These are phyloP conservation scores for Paramecium octaurelia DNA, from an alignment of 73 alveolate species.

Conservation along the genomic window DNA sequence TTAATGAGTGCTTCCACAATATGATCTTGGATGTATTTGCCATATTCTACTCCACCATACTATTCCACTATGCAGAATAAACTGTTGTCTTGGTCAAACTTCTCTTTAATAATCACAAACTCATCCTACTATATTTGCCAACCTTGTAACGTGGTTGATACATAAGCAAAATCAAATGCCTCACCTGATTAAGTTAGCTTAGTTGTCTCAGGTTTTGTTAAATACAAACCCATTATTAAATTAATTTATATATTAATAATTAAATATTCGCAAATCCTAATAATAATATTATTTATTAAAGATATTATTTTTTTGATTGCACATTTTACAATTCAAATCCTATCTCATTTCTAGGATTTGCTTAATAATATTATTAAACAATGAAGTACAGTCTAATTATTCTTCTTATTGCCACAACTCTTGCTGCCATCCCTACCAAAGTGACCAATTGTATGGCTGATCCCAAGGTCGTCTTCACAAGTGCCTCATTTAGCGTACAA, in stretches of 20 bases:
- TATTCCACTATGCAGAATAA: background rate
- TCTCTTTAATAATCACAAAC: background rate
- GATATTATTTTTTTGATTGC: background rate
- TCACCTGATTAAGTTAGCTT: background rate
- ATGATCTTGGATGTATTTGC: background rate
- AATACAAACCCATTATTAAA: background rate
- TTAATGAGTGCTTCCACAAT: background rate
- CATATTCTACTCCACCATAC: slow-evolving; percentile 22
- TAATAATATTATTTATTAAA: background rate
- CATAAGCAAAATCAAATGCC: background rate
- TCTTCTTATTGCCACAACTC: background rate
- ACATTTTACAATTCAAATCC: background rate
- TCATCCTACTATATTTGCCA: slow-evolving; percentile 28
- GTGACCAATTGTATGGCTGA: background rate
- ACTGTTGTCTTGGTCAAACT: background rate
- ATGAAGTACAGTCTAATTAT: background rate
- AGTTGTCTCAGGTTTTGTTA: background rate
- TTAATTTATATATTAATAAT: background rate
- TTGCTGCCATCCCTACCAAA: background rate
- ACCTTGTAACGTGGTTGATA: background rate
- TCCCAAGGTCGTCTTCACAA: background rate
- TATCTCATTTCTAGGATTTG: background rate
- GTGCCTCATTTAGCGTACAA: background rate
- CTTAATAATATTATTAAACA: background rate
- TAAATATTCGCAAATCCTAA: background rate